phyloP scores from a whole-genome alignment of 495 filamentous ascomycete species.

The Daldinia concentrica region DNA sequence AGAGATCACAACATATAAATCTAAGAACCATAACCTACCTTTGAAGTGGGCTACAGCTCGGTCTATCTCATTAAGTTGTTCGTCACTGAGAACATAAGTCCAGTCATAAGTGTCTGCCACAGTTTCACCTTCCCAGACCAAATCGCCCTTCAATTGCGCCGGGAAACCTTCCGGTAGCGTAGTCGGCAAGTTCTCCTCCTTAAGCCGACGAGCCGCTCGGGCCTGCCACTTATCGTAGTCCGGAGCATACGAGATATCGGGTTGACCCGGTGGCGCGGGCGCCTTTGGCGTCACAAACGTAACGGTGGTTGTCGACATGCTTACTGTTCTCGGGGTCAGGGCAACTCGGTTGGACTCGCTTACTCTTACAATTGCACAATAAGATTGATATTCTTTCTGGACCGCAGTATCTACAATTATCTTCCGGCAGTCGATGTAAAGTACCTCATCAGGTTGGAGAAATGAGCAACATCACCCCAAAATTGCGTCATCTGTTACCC shows the following conservation, averaged over 20 bases:
- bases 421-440: not conserved
- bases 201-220: constrained; percentile 55
- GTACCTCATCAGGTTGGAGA: constrained; percentile 6
- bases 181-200: constrained; percentile 52
- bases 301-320: constrained; percentile 40
- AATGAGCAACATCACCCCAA: constrained; percentile 31
- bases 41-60: constrained; percentile 64
- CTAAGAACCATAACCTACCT: constrained; percentile 42
- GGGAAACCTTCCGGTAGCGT: constrained; percentile 64
- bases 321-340: not conserved
- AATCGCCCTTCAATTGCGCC: constrained; percentile 52
- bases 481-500: constrained; percentile 38
- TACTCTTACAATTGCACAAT: not conserved
- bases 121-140: constrained; percentile 68
- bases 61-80: constrained; percentile 66
- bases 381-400: not conserved
- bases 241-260: constrained; percentile 68
- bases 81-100: constrained; percentile 58
- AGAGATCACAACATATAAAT: not conserved
- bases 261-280: constrained; percentile 42
- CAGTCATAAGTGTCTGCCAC: constrained; percentile 61
- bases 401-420: not conserved
- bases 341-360: not conserved
- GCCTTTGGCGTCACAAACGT: constrained; percentile 35
- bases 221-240: constrained; percentile 65